Base-by-base conservation (phyloP, 306 rosid species). In the Vachellia pachyceras region DNA sequence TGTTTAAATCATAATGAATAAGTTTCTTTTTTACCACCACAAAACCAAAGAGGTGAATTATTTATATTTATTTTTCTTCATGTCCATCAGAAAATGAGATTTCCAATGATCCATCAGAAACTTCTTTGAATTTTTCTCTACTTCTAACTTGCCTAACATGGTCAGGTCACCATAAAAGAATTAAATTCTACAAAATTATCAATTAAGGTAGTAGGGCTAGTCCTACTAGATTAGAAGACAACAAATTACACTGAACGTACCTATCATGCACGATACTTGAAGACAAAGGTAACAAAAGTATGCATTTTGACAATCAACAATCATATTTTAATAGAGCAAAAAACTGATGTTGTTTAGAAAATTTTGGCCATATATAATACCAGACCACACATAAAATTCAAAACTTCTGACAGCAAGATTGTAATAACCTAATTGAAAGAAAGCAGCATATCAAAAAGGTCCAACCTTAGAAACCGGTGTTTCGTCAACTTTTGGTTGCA, bases 401-500 rank as follows among this genome's bases (percentile, higher is more conserved):
- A 57, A 70, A 58, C 41, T 50, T 54, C 73, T 9, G 69, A 40
- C 20, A 68, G 44, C 72, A 86, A 52, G 22, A 44, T 69, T 71
- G 46, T 41, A 47, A 77, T 41, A 52, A 65, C 54, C 76, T 45
- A 46, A 37, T 45, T 22, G 17, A 44, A 60, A 65, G 73, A 73
- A 42, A 80, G 44, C 63, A 75, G 69, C 25, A 83, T 72, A 42
- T 67, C 58, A 82, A 68, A 79, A 73, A 13, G 42, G 63, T 69
- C 72, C 75, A 81, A 94, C 98, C 97, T 94, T 94, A 68, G 97
- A 83, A 83, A 94, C 60, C 58, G 98, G 97, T 13, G 97, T 89
- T 83, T 92, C 98, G 60, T 90, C 85, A 76, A 92, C 90, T 84
- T 88, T 94, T 68, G 98, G 98, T 72, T 92, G 92, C 98, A 94